phyloP scores from a whole-genome alignment of 176 grass and related monocot genomes.

The Lolium multiflorum region DNA sequence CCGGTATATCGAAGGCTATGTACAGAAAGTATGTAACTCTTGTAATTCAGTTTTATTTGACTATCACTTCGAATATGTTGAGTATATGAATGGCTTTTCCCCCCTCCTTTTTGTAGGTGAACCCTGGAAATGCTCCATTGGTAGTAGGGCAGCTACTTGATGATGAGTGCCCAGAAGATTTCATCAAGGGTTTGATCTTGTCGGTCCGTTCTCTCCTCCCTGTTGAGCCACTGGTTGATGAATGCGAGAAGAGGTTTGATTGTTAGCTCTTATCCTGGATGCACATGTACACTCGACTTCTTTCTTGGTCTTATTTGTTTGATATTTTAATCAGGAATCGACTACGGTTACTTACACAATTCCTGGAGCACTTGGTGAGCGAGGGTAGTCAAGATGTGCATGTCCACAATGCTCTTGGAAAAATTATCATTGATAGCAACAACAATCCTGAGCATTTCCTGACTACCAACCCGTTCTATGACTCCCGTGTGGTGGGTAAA shows the following conservation, averaged over 20 bases:
- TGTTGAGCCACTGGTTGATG: slow-evolving; percentile 93
- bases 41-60: slow-evolving; percentile 20
- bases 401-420: slow-evolving; percentile 97
- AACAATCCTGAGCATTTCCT: slow-evolving; percentile 98
- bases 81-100: slow-evolving; percentile 29
- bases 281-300: background rate
- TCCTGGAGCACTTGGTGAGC: slow-evolving; percentile 90
- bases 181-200: slow-evolving; percentile 97
- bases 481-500: slow-evolving; percentile 95
- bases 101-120: slow-evolving; percentile 62
- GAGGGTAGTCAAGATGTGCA: slow-evolving; percentile 97
- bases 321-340: slow-evolving; percentile 70
- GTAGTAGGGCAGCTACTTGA: slow-evolving; percentile 90
- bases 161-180: slow-evolving; percentile 99
- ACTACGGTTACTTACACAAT: slow-evolving; percentile 77
- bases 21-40: slow-evolving; percentile 73
- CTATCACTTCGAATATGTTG: background rate
- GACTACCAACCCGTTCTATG: slow-evolving; percentile 94
- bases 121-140: slow-evolving; percentile 89
- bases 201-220: slow-evolving; percentile 94
- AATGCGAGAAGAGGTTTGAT: slow-evolving; percentile 93
- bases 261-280: slow-evolving; percentile 6
- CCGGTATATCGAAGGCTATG: slow-evolving; percentile 97
- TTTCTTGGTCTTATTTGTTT: slow-evolving; percentile 37
- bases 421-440: slow-evolving; percentile 97